Conservation (phyloP, 2,329 filamentous ascomycete species). For the Ambrosiella beaveri region DNA sequence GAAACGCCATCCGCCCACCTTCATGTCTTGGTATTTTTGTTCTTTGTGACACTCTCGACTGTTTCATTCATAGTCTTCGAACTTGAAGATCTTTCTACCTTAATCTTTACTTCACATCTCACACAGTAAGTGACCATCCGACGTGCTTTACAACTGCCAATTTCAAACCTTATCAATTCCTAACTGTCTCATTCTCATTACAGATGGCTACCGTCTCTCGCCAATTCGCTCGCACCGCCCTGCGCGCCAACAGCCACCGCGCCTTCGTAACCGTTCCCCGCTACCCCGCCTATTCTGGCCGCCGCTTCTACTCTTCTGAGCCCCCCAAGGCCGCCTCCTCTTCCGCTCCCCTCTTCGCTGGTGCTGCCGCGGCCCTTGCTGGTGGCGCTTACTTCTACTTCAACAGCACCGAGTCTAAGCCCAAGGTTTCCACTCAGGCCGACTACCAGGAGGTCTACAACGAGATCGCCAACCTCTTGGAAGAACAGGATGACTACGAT, state of each 20-base stretch:
- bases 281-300: conserved; percentile 52
- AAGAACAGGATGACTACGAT: conserved; percentile 89
- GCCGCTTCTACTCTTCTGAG: conserved; percentile 62
- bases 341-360: conserved; percentile 35
- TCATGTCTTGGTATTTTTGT: background rate
- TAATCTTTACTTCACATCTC: background rate
- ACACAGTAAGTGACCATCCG: background rate
- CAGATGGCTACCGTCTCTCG: conserved; percentile 29
- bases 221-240: conserved; percentile 38
- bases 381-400: conserved; percentile 52
- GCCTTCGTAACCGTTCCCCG: conserved; percentile 40
- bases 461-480: conserved; percentile 58
- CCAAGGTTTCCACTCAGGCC: conserved; percentile 53
- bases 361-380: conserved; percentile 40
- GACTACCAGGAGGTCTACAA: conserved; percentile 96
- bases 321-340: conserved; percentile 32
- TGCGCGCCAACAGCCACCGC: conserved; percentile 41
- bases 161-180: background rate
- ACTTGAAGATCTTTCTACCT: background rate
- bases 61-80: background rate
- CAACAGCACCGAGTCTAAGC: conserved; percentile 33
- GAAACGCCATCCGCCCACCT: background rate
- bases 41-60: conserved; percentile 3
- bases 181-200: background rate
- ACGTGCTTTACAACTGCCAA: background rate